Evolutionary conservation across 352 stramenopile species (phyloP), one percentile per base, ranked within the genome.

Genomic region (Globisporangium heterothallicum): DNA sequence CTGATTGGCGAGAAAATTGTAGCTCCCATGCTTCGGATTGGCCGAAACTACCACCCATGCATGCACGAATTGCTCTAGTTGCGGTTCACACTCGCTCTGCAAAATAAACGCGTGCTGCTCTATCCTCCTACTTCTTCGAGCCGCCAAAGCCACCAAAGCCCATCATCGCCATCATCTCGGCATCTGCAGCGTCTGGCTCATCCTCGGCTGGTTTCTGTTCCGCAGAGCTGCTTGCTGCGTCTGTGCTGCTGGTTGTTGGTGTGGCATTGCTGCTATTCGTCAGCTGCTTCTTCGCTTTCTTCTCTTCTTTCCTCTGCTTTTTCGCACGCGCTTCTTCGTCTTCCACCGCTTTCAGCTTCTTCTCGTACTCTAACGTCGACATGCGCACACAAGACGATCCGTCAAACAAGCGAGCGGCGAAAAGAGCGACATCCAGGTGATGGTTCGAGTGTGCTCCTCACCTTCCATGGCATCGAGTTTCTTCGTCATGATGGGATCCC

Each of bases 131-230:
- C 54, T 87, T 86, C 36, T 92, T 95, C 8, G 80, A 89, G 29
- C 80, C 72, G 22, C 80, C 74, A 52, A 97, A 97, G 35, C 85
- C 84, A 1, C 70, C 72, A 49, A 97, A 96, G 26, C 88, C 88
- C 88, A 97, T 97, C 78, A 96, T 86, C 18, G 86, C 83, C 79
- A 92, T 92, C 84, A 97, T 95, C 29, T 79, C 83, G 5, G 78
- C 78, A 24, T 96, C 84, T 4, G 68, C 66, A 10, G 19, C 6
- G 2, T 53, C 46, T 1, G 59, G 3, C 6, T 50, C 49, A 5
- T 25, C 45, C 14, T 40, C 42, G 8, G 7, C 41, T 30, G 30
- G 10, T 47, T 41, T 40, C 4, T 35, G 25, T 7, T 9, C 36
- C 24, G 43, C 42, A 5, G 56, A 42, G n/a, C n/a, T n/a, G n/a